phyloP scores from a whole-genome alignment of 768 basidiomycete genomes.

The Mycena belliarum region DNA sequence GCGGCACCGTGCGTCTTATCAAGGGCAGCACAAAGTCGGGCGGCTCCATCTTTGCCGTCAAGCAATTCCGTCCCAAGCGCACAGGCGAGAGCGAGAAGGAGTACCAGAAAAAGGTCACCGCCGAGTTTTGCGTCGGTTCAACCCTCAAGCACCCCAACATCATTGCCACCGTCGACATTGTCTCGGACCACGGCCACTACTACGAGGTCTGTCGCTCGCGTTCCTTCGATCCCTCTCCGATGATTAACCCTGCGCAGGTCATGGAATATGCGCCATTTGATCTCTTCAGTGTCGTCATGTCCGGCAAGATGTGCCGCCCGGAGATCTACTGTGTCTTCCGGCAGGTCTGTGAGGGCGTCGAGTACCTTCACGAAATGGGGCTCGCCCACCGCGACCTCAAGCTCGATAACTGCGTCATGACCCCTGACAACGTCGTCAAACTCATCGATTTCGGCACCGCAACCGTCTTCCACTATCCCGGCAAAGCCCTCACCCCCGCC shows the following conservation, averaged over 20 bases:
- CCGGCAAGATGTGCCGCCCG: conserved; percentile 95
- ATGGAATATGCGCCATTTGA: conserved; percentile 99
- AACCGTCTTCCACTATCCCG: conserved; percentile 99
- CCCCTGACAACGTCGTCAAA: conserved; percentile 90
- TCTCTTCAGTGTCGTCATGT: conserved; percentile 99
- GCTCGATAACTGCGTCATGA: conserved; percentile 99
- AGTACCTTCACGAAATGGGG: conserved; percentile 96
- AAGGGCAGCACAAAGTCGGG: conserved; percentile 83
- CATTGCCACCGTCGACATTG: conserved; percentile 97
- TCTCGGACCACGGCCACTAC: conserved; percentile 95
- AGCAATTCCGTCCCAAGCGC: conserved; percentile 93
- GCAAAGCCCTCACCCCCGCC: conserved; percentile 77
- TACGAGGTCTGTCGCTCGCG: conserved; percentile 77
- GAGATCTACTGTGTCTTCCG: conserved; percentile 99
- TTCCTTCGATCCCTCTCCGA: conserved; percentile 15
- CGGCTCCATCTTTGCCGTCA: conserved; percentile 89
- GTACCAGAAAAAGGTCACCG: conserved; percentile 99
- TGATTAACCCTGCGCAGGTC: conserved; percentile 54
- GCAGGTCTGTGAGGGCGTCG: conserved; percentile 96
- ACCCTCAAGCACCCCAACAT: conserved; percentile 94
- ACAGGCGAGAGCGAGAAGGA: conserved; percentile 90
- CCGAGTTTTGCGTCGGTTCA: conserved; percentile 97
- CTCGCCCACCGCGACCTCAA: conserved; percentile 98
- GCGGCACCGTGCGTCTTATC: conserved; percentile 97
- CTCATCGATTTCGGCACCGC: conserved; percentile 99